Percentiles rank a stretch among this genome's conserved stretches.
phyloP scores from a whole-genome alignment of 2,329 filamentous ascomycete genomes.

The Colletotrichum sp. region DNA sequence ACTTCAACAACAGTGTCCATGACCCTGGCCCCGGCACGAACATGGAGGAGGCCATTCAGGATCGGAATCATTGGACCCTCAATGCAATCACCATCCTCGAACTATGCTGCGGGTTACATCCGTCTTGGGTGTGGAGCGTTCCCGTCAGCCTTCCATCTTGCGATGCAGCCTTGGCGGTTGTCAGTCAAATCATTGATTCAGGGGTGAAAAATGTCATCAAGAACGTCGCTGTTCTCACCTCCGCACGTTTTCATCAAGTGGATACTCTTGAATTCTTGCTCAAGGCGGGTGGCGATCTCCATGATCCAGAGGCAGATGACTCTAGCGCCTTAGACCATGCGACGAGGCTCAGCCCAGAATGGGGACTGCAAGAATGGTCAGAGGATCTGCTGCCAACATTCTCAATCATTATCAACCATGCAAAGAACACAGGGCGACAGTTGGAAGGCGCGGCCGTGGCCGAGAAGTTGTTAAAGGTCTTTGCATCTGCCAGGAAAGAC shows the following conservation, averaged over 20 bases:
- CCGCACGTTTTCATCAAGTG: not conserved
- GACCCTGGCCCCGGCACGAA: not conserved
- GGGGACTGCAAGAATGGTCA: too few species aligned
- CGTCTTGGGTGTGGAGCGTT: not conserved
- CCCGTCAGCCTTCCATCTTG: not conserved
- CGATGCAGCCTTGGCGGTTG: not conserved
- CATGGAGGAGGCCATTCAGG: not conserved
- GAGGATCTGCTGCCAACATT: too few species aligned
- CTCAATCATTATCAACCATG: not conserved
- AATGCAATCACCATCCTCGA: not conserved
- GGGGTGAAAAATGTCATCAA: not conserved
- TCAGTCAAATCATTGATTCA: not conserved
- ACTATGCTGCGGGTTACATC: not conserved
- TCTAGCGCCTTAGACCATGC: too few species aligned
- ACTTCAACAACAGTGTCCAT: too few species aligned
- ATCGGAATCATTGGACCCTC: not conserved
- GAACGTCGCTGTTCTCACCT: not conserved
- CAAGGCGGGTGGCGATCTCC: not conserved
- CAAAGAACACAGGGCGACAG: not conserved
- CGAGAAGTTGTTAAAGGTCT: too few species aligned
- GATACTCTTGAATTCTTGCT: fast-evolving
- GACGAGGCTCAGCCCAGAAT: too few species aligned
- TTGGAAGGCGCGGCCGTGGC: not conserved
- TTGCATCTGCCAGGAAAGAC: too few species aligned
- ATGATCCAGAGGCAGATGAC: not conserved